phyloP scores from a whole-genome alignment of 345 rosid species.

The Camelina neglecta region DNA sequence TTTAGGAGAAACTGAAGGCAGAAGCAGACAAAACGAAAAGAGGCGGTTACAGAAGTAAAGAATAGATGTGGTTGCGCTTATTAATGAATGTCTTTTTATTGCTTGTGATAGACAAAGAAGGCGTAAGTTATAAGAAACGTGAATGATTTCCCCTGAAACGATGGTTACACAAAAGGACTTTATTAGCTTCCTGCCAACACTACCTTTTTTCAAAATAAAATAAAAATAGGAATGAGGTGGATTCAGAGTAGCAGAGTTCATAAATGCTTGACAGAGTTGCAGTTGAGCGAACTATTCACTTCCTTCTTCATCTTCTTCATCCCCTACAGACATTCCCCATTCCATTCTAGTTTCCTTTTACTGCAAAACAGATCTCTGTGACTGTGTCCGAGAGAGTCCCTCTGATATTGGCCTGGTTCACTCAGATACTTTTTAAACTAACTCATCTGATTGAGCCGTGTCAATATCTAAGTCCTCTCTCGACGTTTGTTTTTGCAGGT shows the following conservation, averaged over 20 bases:
- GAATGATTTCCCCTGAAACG: constrained; percentile 20
- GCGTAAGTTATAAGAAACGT: constrained; percentile 12
- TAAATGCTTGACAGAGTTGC: constrained; percentile 56
- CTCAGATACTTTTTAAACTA: constrained; percentile 50
- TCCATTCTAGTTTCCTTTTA: constrained; percentile 12
- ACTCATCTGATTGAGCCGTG: constrained; percentile 83
- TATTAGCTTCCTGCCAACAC: neutral
- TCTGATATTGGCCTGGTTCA: constrained; percentile 91
- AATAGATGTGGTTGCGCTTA: constrained; percentile 14
- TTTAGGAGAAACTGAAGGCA: constrained; percentile 3
- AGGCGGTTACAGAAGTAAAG: constrained; percentile 3
- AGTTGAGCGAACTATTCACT: constrained; percentile 28
- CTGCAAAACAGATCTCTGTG: neutral
- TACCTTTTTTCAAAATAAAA: neutral
- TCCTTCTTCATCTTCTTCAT: neutral
- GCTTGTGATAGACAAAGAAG: constrained; percentile 6
- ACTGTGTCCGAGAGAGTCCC: constrained; percentile 45
- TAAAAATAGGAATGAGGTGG: constrained; percentile 36
- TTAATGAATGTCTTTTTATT: neutral
- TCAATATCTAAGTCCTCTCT: constrained; percentile 78
- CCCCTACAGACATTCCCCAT: constrained; percentile 47
- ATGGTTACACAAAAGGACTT: constrained; percentile 18
- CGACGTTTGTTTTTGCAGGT: constrained; percentile 28
- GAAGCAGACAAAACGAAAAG: constrained; percentile 31
- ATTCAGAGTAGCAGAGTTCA: constrained; percentile 61